Evolutionary conservation across 768 basidiomycete genomes (phyloP), one percentile per base, ranked within the genome.

Genomic region (Leucogyrophana mollusca): DNA sequence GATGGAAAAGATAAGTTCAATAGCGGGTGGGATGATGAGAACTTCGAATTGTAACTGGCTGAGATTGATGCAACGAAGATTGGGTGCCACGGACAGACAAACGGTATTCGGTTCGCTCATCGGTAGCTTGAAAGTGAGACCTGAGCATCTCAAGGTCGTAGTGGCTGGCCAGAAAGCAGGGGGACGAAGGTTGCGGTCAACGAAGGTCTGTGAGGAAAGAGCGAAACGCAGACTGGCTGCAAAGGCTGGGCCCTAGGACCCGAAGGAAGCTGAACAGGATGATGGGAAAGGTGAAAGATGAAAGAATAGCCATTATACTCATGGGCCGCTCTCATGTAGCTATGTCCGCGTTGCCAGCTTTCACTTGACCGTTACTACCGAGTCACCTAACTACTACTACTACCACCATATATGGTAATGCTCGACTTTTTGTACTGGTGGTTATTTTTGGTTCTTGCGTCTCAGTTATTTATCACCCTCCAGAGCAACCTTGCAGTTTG

Each of bases 81-180:
- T 85, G 33, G 84, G 66, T 47, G 82, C 78, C 30, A 78, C 68
- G 23, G 89, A 90, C 51, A 90, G 70, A 66, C 88, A 91, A 57
- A 80, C 67, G 48, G 75, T 73, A 68, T 65, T 72, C 76, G 76
- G 77, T 64, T 67, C 70, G 49, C 34, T 54, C 58, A 56, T 61
- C 30, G 14, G 51, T 50, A 2, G 50, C 40, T 37, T 20, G 46
- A 57, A 46, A 34, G 47, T 40, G 41, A 61, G 53, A 56, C 56
- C 39, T 42, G 58, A 47, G 69, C 71, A 73, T 71, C 51, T 67
- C 69, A 65, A 56, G 52, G 45, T 46, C 20, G 49, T 47, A 43
- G 64, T 54, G 55, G 59, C 53, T 53, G 53, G 52, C 59, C 60
- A 53, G 54, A 51, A 52, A 52, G 48, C 44, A 46, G 34, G 40